phyloP scores from a whole-genome alignment of 345 rosid genomes.

The Durio zibethinus region DNA sequence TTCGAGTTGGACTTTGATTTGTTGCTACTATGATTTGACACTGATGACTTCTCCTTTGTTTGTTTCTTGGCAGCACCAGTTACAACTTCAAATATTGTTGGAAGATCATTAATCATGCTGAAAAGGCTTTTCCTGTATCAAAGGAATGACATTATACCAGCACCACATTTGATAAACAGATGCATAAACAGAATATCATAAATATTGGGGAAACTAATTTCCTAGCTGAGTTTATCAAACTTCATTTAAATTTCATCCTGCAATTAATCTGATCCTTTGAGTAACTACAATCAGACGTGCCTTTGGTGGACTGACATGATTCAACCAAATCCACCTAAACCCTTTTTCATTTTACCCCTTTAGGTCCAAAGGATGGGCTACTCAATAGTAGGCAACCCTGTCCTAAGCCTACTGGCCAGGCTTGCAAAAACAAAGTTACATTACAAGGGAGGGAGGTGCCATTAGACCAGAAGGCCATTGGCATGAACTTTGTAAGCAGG shows the following conservation, averaged over 20 bases:
- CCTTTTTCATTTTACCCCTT: background rate
- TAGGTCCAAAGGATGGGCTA: background rate
- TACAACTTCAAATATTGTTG: constrained; percentile 61
- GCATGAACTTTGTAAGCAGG: background rate
- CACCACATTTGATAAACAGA: background rate
- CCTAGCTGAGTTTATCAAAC: background rate
- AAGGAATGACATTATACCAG: constrained; percentile 4
- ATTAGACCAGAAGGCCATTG: background rate
- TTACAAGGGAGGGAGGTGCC: background rate
- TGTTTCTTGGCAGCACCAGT: constrained; percentile 49
- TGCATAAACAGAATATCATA: background rate
- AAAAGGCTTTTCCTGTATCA: constrained; percentile 57
- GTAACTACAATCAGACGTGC: background rate
- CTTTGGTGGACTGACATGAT: background rate
- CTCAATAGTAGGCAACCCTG: background rate
- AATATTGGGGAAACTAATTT: background rate
- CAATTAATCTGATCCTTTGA: background rate
- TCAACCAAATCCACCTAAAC: background rate
- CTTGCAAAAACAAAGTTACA: background rate
- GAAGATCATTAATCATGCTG: constrained; percentile 63
- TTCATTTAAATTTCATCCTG: background rate
- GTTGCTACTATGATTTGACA: constrained; percentile 45
- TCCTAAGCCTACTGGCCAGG: background rate
- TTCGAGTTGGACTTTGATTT: constrained; percentile 49
- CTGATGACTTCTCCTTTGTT: constrained; percentile 47